Conservation (phyloP, 2,329 filamentous ascomycete species). For the Ophiocordyceps polyrhachis-furcata region DNA sequence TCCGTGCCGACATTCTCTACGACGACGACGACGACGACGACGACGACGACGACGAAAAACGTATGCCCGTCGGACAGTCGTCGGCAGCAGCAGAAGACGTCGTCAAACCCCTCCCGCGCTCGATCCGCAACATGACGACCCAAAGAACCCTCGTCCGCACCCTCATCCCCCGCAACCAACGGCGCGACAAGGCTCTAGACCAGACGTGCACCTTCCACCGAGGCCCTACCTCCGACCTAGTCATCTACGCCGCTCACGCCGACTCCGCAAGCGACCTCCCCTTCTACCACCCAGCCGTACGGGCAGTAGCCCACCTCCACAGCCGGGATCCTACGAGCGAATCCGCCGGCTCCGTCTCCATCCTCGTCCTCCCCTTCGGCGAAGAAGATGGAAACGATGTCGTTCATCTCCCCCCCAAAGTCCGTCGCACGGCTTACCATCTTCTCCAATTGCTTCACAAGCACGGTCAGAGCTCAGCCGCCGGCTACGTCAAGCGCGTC, state of each 20-base stretch:
- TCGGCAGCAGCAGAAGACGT: too few species aligned
- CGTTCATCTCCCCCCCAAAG: slow-evolving; percentile 17
- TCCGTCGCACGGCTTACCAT: slow-evolving; percentile 49
- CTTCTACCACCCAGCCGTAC: slow-evolving; percentile 73
- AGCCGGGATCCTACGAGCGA: slow-evolving; percentile 30
- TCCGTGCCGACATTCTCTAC: slow-evolving; percentile 55
- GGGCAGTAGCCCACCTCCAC: slow-evolving; percentile 58
- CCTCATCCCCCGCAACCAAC: slow-evolving; percentile 65
- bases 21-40: slow-evolving; percentile 8
- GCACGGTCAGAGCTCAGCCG: slow-evolving; percentile 45
- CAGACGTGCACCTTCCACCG: slow-evolving; percentile 67
- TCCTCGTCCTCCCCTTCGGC: slow-evolving; percentile 39
- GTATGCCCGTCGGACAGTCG: too few species aligned
- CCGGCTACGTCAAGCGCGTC: slow-evolving; percentile 62
- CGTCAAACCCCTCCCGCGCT: slow-evolving; percentile 2
- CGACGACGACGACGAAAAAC: too few species aligned
- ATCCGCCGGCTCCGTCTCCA: slow-evolving; percentile 33
- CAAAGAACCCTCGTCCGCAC: slow-evolving; percentile 52
- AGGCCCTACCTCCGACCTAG: slow-evolving; percentile 13
- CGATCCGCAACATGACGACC: slow-evolving; percentile 15
- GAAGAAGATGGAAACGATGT: slow-evolving; percentile 5
- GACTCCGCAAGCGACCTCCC: slow-evolving; percentile 44
- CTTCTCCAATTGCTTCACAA: slow-evolving; percentile 53
- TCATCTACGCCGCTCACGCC: slow-evolving; percentile 65
- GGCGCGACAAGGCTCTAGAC: slow-evolving; percentile 53